Percentiles rank a stretch among this genome's conserved stretches.
Evolutionary conservation across 2,329 filamentous ascomycete genomes (phyloP).

Genomic region (Colletotrichum cereale): DNA sequence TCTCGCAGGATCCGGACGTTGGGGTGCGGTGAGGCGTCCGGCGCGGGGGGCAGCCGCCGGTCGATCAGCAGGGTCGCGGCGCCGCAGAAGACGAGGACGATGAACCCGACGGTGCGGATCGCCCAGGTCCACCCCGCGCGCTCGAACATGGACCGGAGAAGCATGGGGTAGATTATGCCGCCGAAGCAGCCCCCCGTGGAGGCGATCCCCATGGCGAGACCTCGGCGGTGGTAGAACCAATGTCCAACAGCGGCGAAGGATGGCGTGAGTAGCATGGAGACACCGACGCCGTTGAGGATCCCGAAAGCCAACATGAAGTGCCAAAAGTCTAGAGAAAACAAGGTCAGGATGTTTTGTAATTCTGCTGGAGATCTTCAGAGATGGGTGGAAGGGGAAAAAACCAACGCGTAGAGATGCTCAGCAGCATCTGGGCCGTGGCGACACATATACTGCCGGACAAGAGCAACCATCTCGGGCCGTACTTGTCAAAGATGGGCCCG

Average conservation of each 20-base stretch:
- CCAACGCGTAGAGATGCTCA: constrained; percentile 77
- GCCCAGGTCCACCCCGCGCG: constrained; percentile 53
- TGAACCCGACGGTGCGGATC: constrained; percentile 61
- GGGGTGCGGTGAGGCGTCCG: constrained; percentile 69
- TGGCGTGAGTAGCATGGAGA: constrained; percentile 86
- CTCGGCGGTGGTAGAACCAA: constrained; percentile 76
- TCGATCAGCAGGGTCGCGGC: constrained; percentile 63
- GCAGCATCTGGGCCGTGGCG: constrained; percentile 72
- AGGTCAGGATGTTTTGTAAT: not conserved
- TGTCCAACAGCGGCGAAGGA: constrained; percentile 78
- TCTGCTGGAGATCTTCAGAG: not conserved
- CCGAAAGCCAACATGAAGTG: constrained; percentile 88
- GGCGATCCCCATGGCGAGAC: constrained; percentile 84
- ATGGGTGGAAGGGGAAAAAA: not conserved
- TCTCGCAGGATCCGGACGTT: constrained; percentile 75
- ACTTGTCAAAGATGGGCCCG: constrained; percentile 88
- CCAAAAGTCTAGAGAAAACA: constrained; percentile 72
- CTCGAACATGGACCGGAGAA: constrained; percentile 53
- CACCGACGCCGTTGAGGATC: constrained; percentile 78
- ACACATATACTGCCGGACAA: constrained; percentile 73
- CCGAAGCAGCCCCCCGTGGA: constrained; percentile 80
- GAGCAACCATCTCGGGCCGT: constrained; percentile 82
- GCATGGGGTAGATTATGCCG: constrained; percentile 73
- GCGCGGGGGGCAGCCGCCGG: constrained; percentile 71
- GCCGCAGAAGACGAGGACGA: constrained; percentile 58